Conservation (phyloP, 345 rosid genomes). For the Eutrema yunnanense region DNA sequence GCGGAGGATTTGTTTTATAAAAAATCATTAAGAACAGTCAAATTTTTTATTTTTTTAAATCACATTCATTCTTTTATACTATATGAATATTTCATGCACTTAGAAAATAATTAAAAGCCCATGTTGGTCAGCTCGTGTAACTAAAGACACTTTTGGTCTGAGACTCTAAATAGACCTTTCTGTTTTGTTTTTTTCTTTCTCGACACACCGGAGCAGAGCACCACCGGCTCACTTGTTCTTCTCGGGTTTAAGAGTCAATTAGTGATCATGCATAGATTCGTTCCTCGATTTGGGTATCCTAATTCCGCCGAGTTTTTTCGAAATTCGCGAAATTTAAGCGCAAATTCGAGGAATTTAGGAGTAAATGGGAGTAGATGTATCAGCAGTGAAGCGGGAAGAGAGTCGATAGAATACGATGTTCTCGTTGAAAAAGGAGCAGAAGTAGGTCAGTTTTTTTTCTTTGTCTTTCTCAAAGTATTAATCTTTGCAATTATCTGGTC, state of each 20-base stretch:
- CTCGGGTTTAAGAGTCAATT: background rate
- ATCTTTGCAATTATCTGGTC: background rate
- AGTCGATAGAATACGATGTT: constrained; percentile 70
- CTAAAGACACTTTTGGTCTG: background rate
- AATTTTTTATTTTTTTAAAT: too few relatives aligned
- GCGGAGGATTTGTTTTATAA: background rate
- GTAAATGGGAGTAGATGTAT: constrained; percentile 30
- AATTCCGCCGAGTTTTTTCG: background rate
- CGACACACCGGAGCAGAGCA: constrained; percentile 1
- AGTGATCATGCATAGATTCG: constrained; percentile 33
- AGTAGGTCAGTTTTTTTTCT: constrained; percentile 45
- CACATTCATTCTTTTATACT: background rate
- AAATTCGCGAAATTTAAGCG: constrained; percentile 23
- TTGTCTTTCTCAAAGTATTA: background rate
- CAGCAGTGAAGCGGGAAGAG: constrained; percentile 48
- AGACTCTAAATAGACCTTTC: background rate
- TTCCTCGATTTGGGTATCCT: constrained; percentile 20
- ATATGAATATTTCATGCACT: background rate
- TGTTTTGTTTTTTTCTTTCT: background rate
- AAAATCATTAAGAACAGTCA: background rate
- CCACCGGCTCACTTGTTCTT: background rate
- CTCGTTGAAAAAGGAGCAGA: constrained; percentile 89
- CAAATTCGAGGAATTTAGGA: constrained; percentile 14
- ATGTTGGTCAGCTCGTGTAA: background rate
- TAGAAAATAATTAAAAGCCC: background rate